Conservation (phyloP, 202 grass and related monocot species). For the Zizania palustris region DNA sequence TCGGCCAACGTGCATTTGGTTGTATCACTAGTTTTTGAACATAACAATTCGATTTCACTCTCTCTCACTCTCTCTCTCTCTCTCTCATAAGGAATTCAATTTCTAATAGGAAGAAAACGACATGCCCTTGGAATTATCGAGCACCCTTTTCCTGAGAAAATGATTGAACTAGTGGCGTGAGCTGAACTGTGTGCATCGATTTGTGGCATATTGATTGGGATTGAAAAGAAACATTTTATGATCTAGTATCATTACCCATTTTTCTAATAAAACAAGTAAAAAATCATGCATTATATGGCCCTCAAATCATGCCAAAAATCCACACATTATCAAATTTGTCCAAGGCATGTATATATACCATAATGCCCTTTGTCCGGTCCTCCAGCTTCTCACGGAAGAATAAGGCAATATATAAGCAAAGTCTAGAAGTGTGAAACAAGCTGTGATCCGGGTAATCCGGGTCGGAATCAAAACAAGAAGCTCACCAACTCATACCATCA, state of each 20-base stretch:
- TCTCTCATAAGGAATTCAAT: background rate
- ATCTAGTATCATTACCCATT: background rate
- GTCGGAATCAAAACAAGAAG: slow-evolving; percentile 8
- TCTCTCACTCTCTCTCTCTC: background rate
- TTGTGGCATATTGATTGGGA: background rate
- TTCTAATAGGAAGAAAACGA: background rate
- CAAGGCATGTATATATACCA: background rate
- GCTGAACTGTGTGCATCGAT: background rate
- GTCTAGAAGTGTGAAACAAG: slow-evolving; percentile 13
- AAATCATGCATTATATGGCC: background rate
- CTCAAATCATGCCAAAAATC: background rate
- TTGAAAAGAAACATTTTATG: background rate
- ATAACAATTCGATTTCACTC: background rate
- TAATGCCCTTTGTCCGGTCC: background rate
- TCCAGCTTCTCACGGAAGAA: background rate
- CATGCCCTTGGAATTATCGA: background rate
- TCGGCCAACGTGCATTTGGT: slow-evolving; percentile 3
- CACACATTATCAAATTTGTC: background rate
- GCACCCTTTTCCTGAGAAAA: background rate
- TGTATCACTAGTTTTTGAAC: background rate
- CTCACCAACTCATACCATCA: background rate
- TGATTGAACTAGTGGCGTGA: background rate
- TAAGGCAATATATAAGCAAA: background rate
- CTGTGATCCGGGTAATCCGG: slow-evolving; percentile 49
- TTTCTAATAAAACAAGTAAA: background rate